Conservation (phyloP, 1,284 basidiomycete genomes). For the Puccinia novopanici region DNA sequence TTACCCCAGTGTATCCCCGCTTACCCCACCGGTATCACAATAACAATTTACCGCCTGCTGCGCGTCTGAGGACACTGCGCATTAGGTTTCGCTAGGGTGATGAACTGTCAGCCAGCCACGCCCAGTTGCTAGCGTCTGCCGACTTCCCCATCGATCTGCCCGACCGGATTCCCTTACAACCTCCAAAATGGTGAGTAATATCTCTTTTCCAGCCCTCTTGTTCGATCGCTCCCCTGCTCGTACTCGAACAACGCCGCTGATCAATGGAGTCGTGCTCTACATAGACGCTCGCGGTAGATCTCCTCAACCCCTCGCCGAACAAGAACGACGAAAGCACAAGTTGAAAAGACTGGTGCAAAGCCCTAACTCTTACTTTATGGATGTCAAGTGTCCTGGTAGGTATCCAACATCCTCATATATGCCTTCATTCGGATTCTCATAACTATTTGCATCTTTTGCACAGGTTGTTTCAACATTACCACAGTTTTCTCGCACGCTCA, state of each 20-base stretch:
- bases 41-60: neutral
- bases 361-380: conserved; percentile 94
- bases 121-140: neutral
- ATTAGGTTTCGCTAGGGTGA: neutral
- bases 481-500: conserved; percentile 63
- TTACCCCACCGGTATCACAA: too few species aligned
- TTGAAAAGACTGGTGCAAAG: conserved; percentile 98
- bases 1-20: too few species aligned
- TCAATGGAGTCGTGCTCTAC: neutral
- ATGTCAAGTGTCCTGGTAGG: conserved; percentile 94
- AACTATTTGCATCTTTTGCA: neutral
- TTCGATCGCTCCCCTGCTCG: neutral
- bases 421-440: neutral
- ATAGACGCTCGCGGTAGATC: conserved; percentile 95
- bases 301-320: conserved; percentile 91
- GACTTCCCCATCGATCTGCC: conserved; percentile 6
- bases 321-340: conserved; percentile 81
- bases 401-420: neutral
- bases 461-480: conserved; percentile 81
- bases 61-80: conserved; percentile 21
- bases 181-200: conserved; percentile 3
- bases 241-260: neutral
- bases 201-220: neutral
- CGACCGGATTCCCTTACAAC: neutral
- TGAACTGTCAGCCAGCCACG: neutral